Conservation (phyloP, 371 early-diverging fungal genomes). For the Rhizopus delemar region DNA sequence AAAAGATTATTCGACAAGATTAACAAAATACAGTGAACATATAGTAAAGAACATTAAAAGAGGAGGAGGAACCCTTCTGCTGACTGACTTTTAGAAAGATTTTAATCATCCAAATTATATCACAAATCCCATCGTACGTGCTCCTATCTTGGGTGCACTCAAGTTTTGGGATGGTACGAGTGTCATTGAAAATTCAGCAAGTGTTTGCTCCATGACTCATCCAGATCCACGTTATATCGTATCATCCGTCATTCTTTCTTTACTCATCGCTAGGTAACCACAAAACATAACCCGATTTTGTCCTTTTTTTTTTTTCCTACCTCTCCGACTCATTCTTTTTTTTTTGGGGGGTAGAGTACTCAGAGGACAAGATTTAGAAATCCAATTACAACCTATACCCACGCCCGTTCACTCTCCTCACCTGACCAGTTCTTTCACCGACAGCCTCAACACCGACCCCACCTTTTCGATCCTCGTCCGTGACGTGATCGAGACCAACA, state of each 20-base stretch:
- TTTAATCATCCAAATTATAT: constrained; percentile 19
- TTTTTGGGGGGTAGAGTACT: constrained; percentile 23
- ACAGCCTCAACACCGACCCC: constrained; percentile 36
- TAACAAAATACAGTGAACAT: constrained; percentile 43
- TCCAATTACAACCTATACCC: constrained; percentile 19
- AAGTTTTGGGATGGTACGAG: constrained; percentile 66
- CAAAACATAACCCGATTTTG: not conserved
- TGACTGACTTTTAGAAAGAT: too few species aligned
- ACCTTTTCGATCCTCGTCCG: constrained; percentile 41
- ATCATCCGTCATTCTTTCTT: constrained; percentile 57
- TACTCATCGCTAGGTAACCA: constrained; percentile 57
- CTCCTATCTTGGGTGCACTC: constrained; percentile 59
- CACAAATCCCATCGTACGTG: constrained; percentile 62
- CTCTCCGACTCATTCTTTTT: too few species aligned
- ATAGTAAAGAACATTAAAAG: too few species aligned
- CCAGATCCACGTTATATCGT: constrained; percentile 69
- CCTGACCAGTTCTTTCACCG: constrained; percentile 16
- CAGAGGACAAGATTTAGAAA: constrained; percentile 46
- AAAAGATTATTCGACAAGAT: constrained; percentile 50
- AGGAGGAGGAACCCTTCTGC: too few species aligned
- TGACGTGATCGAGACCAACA: constrained; percentile 53
- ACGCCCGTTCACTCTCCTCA: constrained; percentile 12
- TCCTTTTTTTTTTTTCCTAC: too few species aligned
- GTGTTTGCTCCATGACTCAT: constrained; percentile 63
- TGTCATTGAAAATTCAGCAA: constrained; percentile 59